phyloP scores from a whole-genome alignment of 306 rosid genomes.

The Potentilla sterilis region DNA sequence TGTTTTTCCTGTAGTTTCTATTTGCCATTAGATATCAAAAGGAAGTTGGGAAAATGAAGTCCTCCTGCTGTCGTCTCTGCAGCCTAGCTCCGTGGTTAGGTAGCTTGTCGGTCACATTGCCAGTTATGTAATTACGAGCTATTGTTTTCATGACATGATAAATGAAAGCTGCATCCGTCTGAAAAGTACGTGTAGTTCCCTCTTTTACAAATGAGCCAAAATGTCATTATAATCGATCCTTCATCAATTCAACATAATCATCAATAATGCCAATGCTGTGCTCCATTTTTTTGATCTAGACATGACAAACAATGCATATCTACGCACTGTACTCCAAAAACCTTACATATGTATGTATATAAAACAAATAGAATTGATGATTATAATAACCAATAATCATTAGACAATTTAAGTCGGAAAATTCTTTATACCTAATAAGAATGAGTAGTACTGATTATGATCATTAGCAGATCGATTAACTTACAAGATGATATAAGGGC shows the following conservation, averaged over 20 bases:
- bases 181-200: neutral
- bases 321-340: neutral
- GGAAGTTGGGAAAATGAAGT: neutral
- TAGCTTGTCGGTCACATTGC: neutral
- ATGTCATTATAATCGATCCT: neutral
- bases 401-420: no score
- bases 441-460: no score
- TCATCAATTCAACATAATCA: neutral
- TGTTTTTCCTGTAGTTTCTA: neutral
- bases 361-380: neutral
- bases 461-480: no score
- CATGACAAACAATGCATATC: neutral
- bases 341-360: neutral
- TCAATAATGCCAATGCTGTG: neutral
- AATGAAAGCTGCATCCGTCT: neutral
- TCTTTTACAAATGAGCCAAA: neutral
- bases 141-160: neutral
- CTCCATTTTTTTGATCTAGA: neutral
- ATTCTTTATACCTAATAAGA: no score
- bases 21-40: neutral
- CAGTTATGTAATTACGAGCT: neutral
- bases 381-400: neutral
- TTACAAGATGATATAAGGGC: no score
- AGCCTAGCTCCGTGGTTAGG: neutral
- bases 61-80: neutral